Evolutionary conservation across 352 stramenopile species (phyloP).

Genomic region (Chrysophaeum taylorii): DNA sequence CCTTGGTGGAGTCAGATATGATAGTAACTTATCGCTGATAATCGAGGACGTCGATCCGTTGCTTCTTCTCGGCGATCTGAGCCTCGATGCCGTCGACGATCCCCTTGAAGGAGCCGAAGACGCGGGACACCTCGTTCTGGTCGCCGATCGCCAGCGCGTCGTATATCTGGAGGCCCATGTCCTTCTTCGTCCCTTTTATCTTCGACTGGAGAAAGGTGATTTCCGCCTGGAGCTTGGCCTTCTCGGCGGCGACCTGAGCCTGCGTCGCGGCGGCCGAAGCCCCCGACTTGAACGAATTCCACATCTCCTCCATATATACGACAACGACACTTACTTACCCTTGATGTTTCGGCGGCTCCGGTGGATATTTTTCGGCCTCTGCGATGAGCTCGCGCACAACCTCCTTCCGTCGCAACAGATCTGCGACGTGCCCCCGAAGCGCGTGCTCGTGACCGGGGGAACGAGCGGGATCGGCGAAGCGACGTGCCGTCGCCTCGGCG

Average conservation of each 20-base stretch:
- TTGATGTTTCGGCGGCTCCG: no score
- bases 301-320: no score
- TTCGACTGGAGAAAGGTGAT: neutral
- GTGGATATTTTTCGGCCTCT: no score
- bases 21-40: no score
- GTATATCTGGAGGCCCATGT: neutral
- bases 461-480: neutral
- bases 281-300: no score
- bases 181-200: neutral
- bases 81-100: neutral
- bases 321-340: no score
- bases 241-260: constrained; percentile 6
- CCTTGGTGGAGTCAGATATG: no score
- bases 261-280: no score
- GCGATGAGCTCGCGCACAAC: no score
- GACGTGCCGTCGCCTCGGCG: neutral
- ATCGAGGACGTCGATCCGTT: constrained; percentile 8
- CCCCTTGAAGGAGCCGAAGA: neutral
- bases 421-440: no score
- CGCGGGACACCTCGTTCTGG: neutral
- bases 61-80: constrained; percentile 4
- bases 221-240: constrained; percentile 3
- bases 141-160: neutral
- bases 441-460: neutral
- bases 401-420: no score